phyloP scores from a whole-genome alignment of 2,329 filamentous ascomycete genomes.

The Diaporthe batatas region DNA sequence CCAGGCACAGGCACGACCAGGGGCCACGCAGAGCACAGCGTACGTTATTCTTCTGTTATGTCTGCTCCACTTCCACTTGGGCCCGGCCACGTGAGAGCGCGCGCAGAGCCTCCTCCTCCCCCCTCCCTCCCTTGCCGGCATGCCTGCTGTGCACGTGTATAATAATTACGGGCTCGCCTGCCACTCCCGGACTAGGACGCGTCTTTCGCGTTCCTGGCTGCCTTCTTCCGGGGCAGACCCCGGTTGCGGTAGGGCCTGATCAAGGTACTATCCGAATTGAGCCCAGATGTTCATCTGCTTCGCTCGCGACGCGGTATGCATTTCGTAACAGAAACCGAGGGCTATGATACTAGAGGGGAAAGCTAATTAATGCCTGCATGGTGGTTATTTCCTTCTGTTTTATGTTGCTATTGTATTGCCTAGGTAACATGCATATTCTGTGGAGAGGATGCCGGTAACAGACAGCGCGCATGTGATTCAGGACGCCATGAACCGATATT shows the following conservation, averaged over 20 bases:
- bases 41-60: neutral
- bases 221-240: slow-evolving; percentile 14
- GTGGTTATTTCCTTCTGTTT: neutral
- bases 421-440: neutral
- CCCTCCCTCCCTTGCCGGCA: neutral
- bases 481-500: neutral
- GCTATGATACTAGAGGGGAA: neutral
- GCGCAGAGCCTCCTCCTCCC: slow-evolving; percentile 19
- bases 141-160: slow-evolving; percentile 16
- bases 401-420: slow-evolving; percentile 7
- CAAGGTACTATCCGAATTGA: neutral
- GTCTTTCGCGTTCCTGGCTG: neutral
- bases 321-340: neutral
- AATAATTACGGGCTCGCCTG: slow-evolving; percentile 29
- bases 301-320: slow-evolving; percentile 18
- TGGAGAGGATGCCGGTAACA: too few relatives aligned
- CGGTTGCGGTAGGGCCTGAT: neutral
- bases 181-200: slow-evolving; percentile 28
- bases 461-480: neutral
- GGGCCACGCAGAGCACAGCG: neutral
- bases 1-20: neutral
- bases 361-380: neutral
- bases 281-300: slow-evolving; percentile 9
- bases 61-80: slow-evolving; percentile 13
- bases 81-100: slow-evolving; percentile 27